Conservation (phyloP, 108 stramenopile species). For the Nitzschia sp. region DNA sequence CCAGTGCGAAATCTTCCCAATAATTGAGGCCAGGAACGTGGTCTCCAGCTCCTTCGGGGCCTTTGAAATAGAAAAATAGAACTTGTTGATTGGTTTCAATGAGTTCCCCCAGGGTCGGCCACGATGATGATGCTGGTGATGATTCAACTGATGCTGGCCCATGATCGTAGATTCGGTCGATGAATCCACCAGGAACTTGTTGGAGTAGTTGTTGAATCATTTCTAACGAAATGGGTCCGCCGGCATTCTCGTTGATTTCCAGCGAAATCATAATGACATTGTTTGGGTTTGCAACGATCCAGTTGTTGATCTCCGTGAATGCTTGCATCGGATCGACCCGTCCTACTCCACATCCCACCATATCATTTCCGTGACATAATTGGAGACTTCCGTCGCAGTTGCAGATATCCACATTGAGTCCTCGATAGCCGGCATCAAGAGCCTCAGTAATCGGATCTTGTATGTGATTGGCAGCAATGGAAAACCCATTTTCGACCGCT, state of each 20-base stretch:
- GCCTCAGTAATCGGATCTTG: conserved; percentile 32
- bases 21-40: conserved; percentile 41
- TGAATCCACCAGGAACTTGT: conserved; percentile 6
- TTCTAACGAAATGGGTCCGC: conserved; percentile 12
- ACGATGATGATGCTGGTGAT: conserved; percentile 25
- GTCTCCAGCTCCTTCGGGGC: conserved; percentile 32
- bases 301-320: conserved; percentile 44
- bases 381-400: conserved; percentile 48
- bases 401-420: conserved; percentile 58
- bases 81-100: conserved; percentile 37
- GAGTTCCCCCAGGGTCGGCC: conserved; percentile 60
- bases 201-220: conserved; percentile 20
- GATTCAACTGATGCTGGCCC: no score
- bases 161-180: conserved; percentile 17
- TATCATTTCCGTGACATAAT: conserved; percentile 45
- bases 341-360: conserved; percentile 50
- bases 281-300: no score
- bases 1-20: conserved; percentile 43
- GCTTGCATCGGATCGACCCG: conserved; percentile 44
- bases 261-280: conserved; percentile 58
- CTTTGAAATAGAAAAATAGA: conserved; percentile 60
- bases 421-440: conserved; percentile 53
- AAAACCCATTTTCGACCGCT: conserved; percentile 33
- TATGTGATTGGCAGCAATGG: conserved; percentile 48
- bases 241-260: conserved; percentile 49